Conservation (phyloP, 805 yeast genomes). For the Cyberlindnera mrakii region DNA sequence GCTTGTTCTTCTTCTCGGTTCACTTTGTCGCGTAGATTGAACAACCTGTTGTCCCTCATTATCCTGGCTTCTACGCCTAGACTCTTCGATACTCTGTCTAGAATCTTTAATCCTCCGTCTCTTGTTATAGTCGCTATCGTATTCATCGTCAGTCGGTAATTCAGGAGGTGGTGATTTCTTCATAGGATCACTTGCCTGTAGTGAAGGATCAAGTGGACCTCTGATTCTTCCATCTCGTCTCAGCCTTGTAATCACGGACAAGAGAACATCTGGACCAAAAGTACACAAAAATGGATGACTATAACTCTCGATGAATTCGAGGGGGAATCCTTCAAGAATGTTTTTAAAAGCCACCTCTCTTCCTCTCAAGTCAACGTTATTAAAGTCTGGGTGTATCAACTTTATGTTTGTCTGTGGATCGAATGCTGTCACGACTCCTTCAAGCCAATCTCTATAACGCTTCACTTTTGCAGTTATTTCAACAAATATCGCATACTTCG, state of each 20-base stretch:
- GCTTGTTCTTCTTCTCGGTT: no score
- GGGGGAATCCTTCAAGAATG: slow-evolving; percentile 4
- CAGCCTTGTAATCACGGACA: not conserved
- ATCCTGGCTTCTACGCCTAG: no score
- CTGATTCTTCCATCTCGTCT: not conserved
- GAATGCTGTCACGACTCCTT: slow-evolving; percentile 1
- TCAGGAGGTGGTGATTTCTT: not conserved
- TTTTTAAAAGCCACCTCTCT: slow-evolving; percentile 1
- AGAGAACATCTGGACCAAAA: not conserved
- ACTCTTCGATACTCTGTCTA: no score
- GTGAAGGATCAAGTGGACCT: not conserved
- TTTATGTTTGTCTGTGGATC: not conserved
- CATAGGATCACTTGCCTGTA: not conserved
- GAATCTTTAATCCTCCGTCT: not conserved
- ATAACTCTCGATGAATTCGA: not conserved
- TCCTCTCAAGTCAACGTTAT: not conserved
- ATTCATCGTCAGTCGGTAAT: not conserved
- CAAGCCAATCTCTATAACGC: slow-evolving; percentile 2
- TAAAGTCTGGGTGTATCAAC: not conserved
- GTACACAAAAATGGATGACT: not conserved
- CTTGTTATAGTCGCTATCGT: not conserved
- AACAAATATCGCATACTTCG: slow-evolving; percentile 8
- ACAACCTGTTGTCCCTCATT: no score
- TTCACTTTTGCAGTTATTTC: slow-evolving; percentile 7
- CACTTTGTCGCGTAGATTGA: no score